These are phyloP conservation scores for Cystobasidium pallidum DNA, from an alignment of 1,284 basidiomycete genomes.

Conservation along the genomic window DNA sequence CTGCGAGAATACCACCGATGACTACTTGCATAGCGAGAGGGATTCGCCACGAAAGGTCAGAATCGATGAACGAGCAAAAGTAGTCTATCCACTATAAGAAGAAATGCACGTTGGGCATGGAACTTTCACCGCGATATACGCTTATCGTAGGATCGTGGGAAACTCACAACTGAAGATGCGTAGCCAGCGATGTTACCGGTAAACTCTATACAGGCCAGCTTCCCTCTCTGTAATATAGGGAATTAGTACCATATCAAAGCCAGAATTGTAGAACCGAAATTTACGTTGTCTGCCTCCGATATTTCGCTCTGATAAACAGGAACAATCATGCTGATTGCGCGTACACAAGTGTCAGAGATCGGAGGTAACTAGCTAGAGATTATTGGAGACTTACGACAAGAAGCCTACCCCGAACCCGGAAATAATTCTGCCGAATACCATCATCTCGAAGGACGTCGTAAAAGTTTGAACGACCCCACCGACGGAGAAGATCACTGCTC, in stretches of 20 bases:
- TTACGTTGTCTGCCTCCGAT: constrained; percentile 86
- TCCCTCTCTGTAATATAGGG: constrained; percentile 72
- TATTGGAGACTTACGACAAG: constrained; percentile 68
- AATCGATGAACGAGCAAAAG: constrained; percentile 74
- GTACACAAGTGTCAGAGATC: neutral
- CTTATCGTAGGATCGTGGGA: too few species aligned
- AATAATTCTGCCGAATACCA: constrained; percentile 85
- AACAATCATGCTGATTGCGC: constrained; percentile 75
- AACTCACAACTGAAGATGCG: constrained; percentile 83
- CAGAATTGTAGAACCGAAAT: constrained; percentile 54
- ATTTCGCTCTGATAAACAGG: constrained; percentile 98
- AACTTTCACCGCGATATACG: too few species aligned
- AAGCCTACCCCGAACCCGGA: constrained; percentile 93
- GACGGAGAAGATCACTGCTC: constrained; percentile 82
- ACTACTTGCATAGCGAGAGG: constrained; percentile 61
- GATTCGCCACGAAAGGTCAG: constrained; percentile 58
- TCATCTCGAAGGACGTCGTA: constrained; percentile 76
- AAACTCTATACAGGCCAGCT: constrained; percentile 94
- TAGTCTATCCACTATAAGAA: constrained; percentile 99
- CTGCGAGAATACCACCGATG: constrained; percentile 79
- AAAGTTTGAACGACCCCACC: constrained; percentile 90
- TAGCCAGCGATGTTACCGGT: constrained; percentile 86
- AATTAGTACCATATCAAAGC: constrained; percentile 28
- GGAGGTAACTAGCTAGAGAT: neutral
- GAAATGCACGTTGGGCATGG: too few species aligned